Conservation (phyloP, 345 rosid genomes). For the Camelina laxa region DNA sequence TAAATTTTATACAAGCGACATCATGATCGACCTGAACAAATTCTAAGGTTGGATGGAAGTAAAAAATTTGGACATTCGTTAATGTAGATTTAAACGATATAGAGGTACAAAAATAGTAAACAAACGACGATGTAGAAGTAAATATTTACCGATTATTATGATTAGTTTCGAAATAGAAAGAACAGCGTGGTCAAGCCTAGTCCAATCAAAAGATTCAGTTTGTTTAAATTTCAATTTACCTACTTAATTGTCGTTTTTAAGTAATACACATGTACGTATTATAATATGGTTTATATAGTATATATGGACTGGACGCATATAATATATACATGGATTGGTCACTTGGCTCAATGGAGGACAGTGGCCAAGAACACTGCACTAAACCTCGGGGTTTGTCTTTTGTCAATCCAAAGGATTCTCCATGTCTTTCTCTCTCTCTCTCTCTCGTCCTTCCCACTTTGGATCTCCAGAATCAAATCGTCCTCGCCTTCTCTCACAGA, state of each 20-base stretch:
- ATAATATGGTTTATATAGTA: not conserved
- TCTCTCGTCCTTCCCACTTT: conserved; percentile 6
- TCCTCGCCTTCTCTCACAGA: conserved; percentile 22
- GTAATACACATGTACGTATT: conserved; percentile 7
- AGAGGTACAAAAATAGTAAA: not conserved
- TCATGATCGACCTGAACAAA: no score
- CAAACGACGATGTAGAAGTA: no score
- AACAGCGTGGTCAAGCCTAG: not conserved
- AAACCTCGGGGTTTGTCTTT: conserved; percentile 45
- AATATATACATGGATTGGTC: conserved; percentile 17
- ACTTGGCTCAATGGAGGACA: conserved; percentile 44
- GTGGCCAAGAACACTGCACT: conserved; percentile 41
- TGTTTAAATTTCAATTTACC: conserved; percentile 14
- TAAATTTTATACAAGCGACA: no score
- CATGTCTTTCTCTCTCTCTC: conserved; percentile 23
- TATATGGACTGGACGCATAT: conserved; percentile 6
- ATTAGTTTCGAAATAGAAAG: not conserved
- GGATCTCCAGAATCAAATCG: conserved; percentile 22
- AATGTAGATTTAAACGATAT: not conserved
- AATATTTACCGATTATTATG: not conserved
- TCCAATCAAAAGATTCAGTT: conserved; percentile 20
- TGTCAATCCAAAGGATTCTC: conserved; percentile 46
- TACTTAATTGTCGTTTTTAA: conserved; percentile 2
- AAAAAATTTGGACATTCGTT: no score
- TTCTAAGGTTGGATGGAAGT: no score